Evolutionary conservation across 768 basidiomycete genomes (phyloP).

Genomic region (Suillus placidus): DNA sequence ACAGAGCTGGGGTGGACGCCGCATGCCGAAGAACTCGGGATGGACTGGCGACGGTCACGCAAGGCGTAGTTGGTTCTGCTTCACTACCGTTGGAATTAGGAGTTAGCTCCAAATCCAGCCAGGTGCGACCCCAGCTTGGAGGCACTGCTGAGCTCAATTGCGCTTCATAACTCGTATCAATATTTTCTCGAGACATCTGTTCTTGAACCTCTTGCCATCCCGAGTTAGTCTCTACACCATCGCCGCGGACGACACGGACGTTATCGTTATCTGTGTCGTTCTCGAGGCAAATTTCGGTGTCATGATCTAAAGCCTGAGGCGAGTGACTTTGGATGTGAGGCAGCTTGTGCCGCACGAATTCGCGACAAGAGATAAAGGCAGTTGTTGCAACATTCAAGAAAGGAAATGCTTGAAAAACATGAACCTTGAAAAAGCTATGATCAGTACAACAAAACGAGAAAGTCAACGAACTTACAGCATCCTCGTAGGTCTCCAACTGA

Average conservation of each 20-base stretch:
- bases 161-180: conserved; percentile 37
- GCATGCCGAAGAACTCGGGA: conserved; percentile 6
- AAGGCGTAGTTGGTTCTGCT: conserved; percentile 6
- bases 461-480: conserved; percentile 62
- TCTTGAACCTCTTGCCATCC: conserved; percentile 45
- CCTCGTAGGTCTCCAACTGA: conserved; percentile 86
- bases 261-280: conserved; percentile 71
- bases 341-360: conserved; percentile 66
- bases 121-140: conserved; percentile 53
- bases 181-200: conserved; percentile 31
- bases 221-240: conserved; percentile 59
- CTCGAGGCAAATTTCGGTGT: conserved; percentile 63
- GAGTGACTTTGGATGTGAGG: conserved; percentile 52
- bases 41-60: background rate
- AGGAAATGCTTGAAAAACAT: conserved; percentile 90
- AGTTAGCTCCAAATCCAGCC: conserved; percentile 11
- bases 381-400: conserved; percentile 69
- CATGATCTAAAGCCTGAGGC: conserved; percentile 53
- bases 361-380: conserved; percentile 69
- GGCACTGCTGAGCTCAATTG: conserved; percentile 32
- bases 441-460: background rate
- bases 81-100: conserved; percentile 7
- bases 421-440: conserved; percentile 52
- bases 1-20: conserved; percentile 8
- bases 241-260: conserved; percentile 70